phyloP scores from a whole-genome alignment of 1,139 yeast species.

The Zygoascus sp. region DNA sequence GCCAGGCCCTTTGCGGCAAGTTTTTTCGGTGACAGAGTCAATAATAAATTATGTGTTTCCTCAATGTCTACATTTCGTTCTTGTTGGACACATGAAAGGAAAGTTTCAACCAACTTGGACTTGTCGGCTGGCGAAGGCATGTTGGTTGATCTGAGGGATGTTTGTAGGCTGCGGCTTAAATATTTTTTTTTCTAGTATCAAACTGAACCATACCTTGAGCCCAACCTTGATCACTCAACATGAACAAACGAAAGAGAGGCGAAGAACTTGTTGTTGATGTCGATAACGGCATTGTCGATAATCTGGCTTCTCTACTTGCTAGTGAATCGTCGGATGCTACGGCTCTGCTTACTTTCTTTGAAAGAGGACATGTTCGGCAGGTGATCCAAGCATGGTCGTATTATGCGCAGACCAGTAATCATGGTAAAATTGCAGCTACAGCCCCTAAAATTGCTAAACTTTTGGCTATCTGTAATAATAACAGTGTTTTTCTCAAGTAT shows the following conservation, averaged over 20 bases:
- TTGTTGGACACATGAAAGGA: conserved; percentile 20
- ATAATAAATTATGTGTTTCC: conserved; percentile 30
- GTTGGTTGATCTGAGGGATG: background rate
- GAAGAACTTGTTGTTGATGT: conserved; percentile 11
- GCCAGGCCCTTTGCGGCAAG: conserved; percentile 73
- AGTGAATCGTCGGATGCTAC: conserved; percentile 21
- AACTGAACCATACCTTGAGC: too few species aligned
- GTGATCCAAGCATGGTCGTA: conserved; percentile 56
- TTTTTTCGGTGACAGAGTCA: conserved; percentile 52
- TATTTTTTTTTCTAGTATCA: conserved; percentile 3
- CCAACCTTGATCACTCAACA: conserved; percentile 4
- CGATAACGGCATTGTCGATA: conserved; percentile 14
- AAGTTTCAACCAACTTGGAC: conserved; percentile 10
- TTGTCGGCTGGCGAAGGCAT: background rate
- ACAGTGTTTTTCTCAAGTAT: conserved; percentile 20
- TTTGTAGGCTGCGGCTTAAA: conserved; percentile 3
- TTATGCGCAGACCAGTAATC: conserved; percentile 43
- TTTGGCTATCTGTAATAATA: conserved; percentile 17
- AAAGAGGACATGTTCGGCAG: conserved; percentile 37
- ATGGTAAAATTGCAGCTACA: conserved; percentile 18
- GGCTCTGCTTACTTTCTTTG: conserved; percentile 33
- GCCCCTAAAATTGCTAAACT: conserved; percentile 20
- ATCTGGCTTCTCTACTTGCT: conserved; percentile 8
- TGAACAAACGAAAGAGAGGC: conserved; percentile 20
- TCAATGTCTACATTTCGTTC: conserved; percentile 31